These are phyloP conservation scores for Dittrichia graveolens DNA, from an alignment of 129 eudicot species.

Conservation along the genomic window DNA sequence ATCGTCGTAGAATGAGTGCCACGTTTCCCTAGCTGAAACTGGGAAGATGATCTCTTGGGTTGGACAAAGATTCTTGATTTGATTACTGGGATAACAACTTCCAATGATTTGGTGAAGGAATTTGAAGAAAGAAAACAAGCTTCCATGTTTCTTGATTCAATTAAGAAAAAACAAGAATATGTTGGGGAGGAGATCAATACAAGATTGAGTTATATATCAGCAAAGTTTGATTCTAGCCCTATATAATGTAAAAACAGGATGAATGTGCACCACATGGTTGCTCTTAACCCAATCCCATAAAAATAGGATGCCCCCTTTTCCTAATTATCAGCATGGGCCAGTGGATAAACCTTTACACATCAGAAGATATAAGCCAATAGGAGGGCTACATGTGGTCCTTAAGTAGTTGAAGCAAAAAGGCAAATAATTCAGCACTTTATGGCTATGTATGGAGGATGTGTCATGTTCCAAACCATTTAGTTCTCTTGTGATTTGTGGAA, in stretches of 20 bases:
- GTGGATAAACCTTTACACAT: constrained; percentile 54
- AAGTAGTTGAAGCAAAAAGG: constrained; percentile 25
- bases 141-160: constrained; percentile 47
- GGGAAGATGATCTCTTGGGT: constrained; percentile 42
- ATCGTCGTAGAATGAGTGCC: constrained; percentile 35
- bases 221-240: constrained; percentile 10
- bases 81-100: constrained; percentile 41
- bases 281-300: constrained; percentile 34
- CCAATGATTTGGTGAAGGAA: constrained; percentile 54
- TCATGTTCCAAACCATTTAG: constrained; percentile 46
- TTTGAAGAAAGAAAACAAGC: constrained; percentile 69
- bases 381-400: constrained; percentile 34
- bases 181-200: constrained; percentile 17
- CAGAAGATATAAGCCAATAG: constrained; percentile 17
- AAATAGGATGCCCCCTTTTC: constrained; percentile 33
- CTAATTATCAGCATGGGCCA: constrained; percentile 45
- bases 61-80: constrained; percentile 41
- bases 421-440: constrained; percentile 30
- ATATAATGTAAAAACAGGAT: constrained; percentile 33
- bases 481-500: constrained; percentile 32
- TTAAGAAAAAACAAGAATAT: not conserved
- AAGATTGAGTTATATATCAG: constrained; percentile 14
- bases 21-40: constrained; percentile 33
- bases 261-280: constrained; percentile 51
- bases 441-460: constrained; percentile 33